phyloP scores from a whole-genome alignment of 176 grass and related monocot species.

The Carex scoparia region DNA sequence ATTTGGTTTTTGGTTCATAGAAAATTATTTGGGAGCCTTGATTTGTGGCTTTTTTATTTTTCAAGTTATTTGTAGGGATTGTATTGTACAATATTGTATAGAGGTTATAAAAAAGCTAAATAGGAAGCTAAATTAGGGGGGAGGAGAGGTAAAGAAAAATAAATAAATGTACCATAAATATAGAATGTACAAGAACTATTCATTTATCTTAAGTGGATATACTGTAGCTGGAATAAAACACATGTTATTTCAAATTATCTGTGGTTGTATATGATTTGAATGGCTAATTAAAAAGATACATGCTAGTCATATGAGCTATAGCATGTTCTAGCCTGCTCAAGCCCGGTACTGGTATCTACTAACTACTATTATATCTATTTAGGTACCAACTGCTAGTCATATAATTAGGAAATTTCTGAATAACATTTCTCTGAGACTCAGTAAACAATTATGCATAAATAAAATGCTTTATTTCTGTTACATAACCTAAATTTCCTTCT shows the following conservation, averaged over 20 bases:
- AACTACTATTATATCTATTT: slow-evolving; percentile 35
- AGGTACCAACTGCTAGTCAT: not conserved
- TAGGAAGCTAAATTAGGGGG: not conserved
- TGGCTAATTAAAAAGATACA: not conserved
- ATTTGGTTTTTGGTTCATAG: not conserved
- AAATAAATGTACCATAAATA: not conserved
- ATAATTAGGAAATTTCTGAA: not conserved
- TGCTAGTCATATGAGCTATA: not conserved
- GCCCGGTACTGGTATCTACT: slow-evolving; percentile 31
- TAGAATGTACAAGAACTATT: not conserved
- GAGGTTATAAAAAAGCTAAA: not conserved
- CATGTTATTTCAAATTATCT: not conserved
- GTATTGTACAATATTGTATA: slow-evolving; percentile 19
- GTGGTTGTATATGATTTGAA: too few relatives aligned
- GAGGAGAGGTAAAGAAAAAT: not conserved
- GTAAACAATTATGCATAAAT: not conserved
- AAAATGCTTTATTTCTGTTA: too few relatives aligned
- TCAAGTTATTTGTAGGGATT: slow-evolving; percentile 10
- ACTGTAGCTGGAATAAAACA: not conserved
- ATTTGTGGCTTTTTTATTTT: not conserved
- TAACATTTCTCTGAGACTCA: not conserved
- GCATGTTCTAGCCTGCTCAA: not conserved
- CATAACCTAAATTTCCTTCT: not conserved
- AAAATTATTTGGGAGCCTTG: not conserved
- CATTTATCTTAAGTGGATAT: not conserved